Conservation (phyloP, 2,329 filamentous ascomycete species). For the Drechslerella dactyloides region DNA sequence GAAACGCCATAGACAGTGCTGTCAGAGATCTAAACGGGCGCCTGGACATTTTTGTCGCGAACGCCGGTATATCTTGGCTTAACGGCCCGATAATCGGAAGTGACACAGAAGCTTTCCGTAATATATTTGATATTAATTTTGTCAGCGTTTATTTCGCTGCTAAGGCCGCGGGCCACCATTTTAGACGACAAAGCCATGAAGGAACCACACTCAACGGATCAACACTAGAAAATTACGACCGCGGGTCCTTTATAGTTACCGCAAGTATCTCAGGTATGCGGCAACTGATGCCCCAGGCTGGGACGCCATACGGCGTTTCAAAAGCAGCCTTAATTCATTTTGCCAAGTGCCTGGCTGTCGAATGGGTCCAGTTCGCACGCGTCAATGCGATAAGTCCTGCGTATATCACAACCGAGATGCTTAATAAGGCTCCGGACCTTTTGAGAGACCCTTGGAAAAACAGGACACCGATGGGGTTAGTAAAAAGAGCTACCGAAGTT, state of each 20-base stretch:
- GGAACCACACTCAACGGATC: conserved; percentile 56
- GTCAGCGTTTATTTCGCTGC: conserved; percentile 81
- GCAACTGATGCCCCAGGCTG: conserved; percentile 76
- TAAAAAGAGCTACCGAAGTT: too few species aligned
- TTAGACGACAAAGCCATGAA: conserved; percentile 65
- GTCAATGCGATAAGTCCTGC: conserved; percentile 76
- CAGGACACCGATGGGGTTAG: conserved; percentile 77
- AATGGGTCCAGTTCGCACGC: conserved; percentile 77
- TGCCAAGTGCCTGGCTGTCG: conserved; percentile 69
- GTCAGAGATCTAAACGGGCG: conserved; percentile 73
- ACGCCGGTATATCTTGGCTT: conserved; percentile 74
- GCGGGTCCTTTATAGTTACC: conserved; percentile 77
- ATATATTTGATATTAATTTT: conserved; percentile 74
- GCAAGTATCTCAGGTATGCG: conserved; percentile 79
- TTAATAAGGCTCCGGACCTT: conserved; percentile 68
- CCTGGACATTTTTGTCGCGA: conserved; percentile 79
- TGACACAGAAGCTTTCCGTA: conserved; percentile 52
- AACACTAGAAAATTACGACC: conserved; percentile 66
- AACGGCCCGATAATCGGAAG: conserved; percentile 21
- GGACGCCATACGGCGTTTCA: conserved; percentile 75
- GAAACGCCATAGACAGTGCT: conserved; percentile 63
- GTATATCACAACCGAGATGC: conserved; percentile 77
- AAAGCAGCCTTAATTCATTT: conserved; percentile 69
- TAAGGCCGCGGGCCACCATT: conserved; percentile 72
- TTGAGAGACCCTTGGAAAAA: conserved; percentile 75